Evolutionary conservation across 495 filamentous ascomycete species (phyloP).

Genomic region (Aspergillus bridgeri): DNA sequence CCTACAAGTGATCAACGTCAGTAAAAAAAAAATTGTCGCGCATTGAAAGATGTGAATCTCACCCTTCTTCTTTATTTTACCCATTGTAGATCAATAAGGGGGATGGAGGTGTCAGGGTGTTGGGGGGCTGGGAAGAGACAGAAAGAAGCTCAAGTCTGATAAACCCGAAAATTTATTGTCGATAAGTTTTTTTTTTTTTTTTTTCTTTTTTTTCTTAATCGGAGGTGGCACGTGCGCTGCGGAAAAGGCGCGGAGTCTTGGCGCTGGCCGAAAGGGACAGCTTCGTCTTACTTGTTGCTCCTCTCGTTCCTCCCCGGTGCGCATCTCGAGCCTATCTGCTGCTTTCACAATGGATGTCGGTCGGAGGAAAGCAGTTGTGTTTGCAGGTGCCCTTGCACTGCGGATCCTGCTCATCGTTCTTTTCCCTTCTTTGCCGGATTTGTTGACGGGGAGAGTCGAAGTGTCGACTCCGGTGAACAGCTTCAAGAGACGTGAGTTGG

Average conservation of each 20-base stretch:
- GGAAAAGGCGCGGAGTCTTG: conserved; percentile 30
- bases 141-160: conserved; percentile 9
- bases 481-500: conserved; percentile 87
- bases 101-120: conserved; percentile 20
- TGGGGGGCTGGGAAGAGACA: conserved; percentile 28
- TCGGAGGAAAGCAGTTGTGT: conserved; percentile 71
- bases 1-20: conserved; percentile 45
- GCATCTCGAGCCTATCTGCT: not conserved
- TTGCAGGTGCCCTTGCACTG: conserved; percentile 69
- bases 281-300: not conserved
- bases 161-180: conserved; percentile 31
- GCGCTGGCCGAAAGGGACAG: conserved; percentile 17
- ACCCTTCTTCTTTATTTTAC: conserved; percentile 91
- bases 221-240: conserved; percentile 35
- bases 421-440: conserved; percentile 80
- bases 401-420: conserved; percentile 75
- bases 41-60: conserved; percentile 9
- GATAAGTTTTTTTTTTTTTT: conserved; percentile 39
- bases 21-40: not conserved
- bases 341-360: conserved; percentile 56
- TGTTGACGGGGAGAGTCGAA: conserved; percentile 89
- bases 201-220: conserved; percentile 10
- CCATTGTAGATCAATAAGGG: conserved; percentile 53
- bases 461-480: conserved; percentile 95
- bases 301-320: not conserved